A percentile compares a stretch with the other conserved stretches of the same genome.
These are phyloP conservation scores for Alopecurus myosuroides DNA, from an alignment of 176 grass and related monocot genomes.

Conservation along the genomic window DNA sequence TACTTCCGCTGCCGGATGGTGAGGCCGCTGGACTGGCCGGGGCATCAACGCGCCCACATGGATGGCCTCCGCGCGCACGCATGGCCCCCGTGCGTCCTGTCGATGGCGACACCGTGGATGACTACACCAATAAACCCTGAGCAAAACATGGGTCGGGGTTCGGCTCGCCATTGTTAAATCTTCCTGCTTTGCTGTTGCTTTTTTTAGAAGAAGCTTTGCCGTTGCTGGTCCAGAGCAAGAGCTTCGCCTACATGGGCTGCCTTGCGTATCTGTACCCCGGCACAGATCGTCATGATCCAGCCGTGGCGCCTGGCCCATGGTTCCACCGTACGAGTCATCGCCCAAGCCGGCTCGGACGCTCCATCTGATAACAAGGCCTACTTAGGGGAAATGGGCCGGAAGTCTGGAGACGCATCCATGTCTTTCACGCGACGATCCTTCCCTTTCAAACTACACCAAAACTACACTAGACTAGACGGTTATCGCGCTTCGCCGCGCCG, in stretches of 20 bases:
- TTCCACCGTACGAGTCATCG: too few relatives aligned
- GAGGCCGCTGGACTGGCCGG: background rate
- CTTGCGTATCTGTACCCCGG: background rate
- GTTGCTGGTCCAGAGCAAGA: background rate
- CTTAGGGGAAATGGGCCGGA: background rate
- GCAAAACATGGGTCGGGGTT: background rate
- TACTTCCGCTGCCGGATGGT: background rate
- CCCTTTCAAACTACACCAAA: too few relatives aligned
- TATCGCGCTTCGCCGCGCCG: too few relatives aligned
- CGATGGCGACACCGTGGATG: background rate
- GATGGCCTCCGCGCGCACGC: background rate
- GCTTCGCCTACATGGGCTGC: background rate
- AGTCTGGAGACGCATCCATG: background rate
- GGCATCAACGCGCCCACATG: slow-evolving; percentile 1
- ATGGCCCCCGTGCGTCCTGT: background rate
- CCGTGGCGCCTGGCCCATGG: background rate
- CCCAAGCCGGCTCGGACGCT: background rate
- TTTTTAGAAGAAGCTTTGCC: background rate
- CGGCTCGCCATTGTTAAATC: background rate
- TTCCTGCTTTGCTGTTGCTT: too few relatives aligned
- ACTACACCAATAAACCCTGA: too few relatives aligned
- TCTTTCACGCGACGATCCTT: too few relatives aligned
- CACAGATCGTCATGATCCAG: background rate
- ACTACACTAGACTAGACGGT: too few relatives aligned
- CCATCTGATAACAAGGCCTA: background rate